Evolutionary conservation across 169 alveolate genomes (phyloP).

Genomic region (Plasmodium coatneyi): DNA sequence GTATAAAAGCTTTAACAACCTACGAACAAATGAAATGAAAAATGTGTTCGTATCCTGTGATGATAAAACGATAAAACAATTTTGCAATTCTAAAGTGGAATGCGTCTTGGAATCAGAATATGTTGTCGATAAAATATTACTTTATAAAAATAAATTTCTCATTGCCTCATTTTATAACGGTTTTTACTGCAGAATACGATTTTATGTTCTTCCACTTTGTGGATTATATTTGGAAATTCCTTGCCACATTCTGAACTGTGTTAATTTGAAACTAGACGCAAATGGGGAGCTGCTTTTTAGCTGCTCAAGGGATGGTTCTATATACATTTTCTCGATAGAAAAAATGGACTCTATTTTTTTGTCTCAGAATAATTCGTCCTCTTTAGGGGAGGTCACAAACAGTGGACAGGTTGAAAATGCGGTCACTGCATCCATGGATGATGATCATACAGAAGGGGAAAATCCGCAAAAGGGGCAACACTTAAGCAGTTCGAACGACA

Average conservation of each 20-base stretch:
- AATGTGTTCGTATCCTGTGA: constrained; percentile 64
- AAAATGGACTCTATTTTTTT: constrained; percentile 14
- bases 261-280: constrained; percentile 48
- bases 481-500: background rate
- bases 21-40: constrained; percentile 25
- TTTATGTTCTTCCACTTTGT: constrained; percentile 48
- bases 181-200: constrained; percentile 54
- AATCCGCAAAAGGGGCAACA: background rate
- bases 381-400: background rate
- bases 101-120: constrained; percentile 60
- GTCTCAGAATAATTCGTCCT: background rate
- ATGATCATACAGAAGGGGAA: background rate
- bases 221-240: constrained; percentile 74
- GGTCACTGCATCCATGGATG: background rate
- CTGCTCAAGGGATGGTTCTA: constrained; percentile 65
- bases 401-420: background rate
- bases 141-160: constrained; percentile 63
- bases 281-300: constrained; percentile 50
- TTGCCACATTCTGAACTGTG: constrained; percentile 54
- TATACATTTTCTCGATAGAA: constrained; percentile 61
- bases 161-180: constrained; percentile 64
- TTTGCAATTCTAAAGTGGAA: constrained; percentile 46
- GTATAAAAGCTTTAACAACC: constrained; percentile 26
- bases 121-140: constrained; percentile 35
- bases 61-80: constrained; percentile 70